Percentiles rank a stretch among this genome's conserved stretches.
These are phyloP conservation scores for Lasiodiplodia sp. DNA, from an alignment of 2,329 filamentous ascomycete genomes.

Conservation along the genomic window DNA sequence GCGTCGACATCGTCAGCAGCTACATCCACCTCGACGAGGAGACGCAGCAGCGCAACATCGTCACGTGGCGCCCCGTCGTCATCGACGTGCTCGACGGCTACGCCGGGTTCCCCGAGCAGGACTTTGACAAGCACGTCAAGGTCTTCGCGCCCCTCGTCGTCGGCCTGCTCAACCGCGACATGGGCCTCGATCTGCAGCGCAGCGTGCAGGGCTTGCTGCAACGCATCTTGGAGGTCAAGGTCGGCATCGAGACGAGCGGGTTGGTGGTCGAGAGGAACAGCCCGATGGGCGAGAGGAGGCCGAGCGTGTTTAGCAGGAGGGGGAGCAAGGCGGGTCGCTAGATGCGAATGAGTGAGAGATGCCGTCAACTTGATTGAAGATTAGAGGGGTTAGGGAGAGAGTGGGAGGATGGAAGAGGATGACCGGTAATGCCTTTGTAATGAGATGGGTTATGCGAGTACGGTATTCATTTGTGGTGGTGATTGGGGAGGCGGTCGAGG, in stretches of 20 bases:
- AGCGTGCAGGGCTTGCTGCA: slow-evolving; percentile 80
- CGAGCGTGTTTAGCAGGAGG: slow-evolving; percentile 25
- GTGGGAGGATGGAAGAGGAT: not conserved
- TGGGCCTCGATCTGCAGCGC: slow-evolving; percentile 78
- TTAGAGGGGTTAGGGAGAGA: not conserved
- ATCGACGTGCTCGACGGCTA: slow-evolving; percentile 97
- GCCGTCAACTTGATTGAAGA: too few species aligned
- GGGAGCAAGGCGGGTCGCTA: slow-evolving; percentile 14
- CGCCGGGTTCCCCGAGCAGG: slow-evolving; percentile 80
- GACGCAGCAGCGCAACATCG: slow-evolving; percentile 94
- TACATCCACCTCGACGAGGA: slow-evolving; percentile 92
- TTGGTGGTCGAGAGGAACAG: slow-evolving; percentile 11
- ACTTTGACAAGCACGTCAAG: slow-evolving; percentile 79
- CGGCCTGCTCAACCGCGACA: slow-evolving; percentile 81
- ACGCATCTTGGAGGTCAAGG: slow-evolving; percentile 74
- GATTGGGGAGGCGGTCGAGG: not conserved
- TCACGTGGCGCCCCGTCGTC: slow-evolving; percentile 96
- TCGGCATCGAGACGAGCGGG: slow-evolving; percentile 14
- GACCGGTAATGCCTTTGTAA: slow-evolving; percentile 1
- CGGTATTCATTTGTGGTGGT: not conserved
- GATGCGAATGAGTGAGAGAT: not conserved
- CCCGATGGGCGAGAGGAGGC: slow-evolving; percentile 23
- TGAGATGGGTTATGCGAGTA: not conserved
- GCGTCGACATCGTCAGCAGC: slow-evolving; percentile 88
- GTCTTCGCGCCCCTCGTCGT: slow-evolving; percentile 88